phyloP scores from a whole-genome alignment of 257 asterid genomes.

The Sherardia arvensis region DNA sequence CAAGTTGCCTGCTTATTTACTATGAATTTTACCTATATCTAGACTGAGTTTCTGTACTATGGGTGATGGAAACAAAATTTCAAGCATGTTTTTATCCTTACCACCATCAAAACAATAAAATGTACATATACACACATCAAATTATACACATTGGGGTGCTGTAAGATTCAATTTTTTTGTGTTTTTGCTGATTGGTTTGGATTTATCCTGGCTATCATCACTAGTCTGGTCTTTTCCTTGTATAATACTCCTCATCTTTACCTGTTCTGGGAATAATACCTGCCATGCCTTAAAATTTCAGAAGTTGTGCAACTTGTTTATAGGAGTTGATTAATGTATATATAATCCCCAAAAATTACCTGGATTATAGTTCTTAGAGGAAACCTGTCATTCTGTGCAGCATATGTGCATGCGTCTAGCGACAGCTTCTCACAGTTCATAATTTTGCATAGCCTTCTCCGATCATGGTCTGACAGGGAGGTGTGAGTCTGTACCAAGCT shows the following conservation, averaged over 20 bases:
- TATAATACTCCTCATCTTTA: slow-evolving; percentile 46
- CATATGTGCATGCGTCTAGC: slow-evolving; percentile 72
- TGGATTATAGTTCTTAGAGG: slow-evolving; percentile 71
- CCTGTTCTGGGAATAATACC: slow-evolving; percentile 73
- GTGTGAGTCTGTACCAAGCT: too few relatives aligned
- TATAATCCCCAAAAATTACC: slow-evolving; percentile 33
- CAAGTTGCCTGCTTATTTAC: not conserved
- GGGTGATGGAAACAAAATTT: not conserved
- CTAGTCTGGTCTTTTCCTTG: slow-evolving; percentile 36
- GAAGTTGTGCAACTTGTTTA: too few relatives aligned
- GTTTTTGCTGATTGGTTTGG: too few relatives aligned
- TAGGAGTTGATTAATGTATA: not conserved
- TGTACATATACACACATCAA: too few relatives aligned
- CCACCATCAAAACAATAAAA: too few relatives aligned
- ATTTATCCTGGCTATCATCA: slow-evolving; percentile 39
- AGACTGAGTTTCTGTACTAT: not conserved
- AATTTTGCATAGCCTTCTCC: too few relatives aligned
- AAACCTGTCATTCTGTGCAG: slow-evolving; percentile 79
- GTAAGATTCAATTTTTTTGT: too few relatives aligned
- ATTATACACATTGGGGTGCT: too few relatives aligned
- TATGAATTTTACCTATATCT: not conserved
- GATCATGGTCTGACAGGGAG: too few relatives aligned
- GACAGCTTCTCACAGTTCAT: too few relatives aligned
- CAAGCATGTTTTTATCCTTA: not conserved
- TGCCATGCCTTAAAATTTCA: slow-evolving; percentile 24